Conservation (phyloP, 2,329 filamentous ascomycete species). For the Aspergillus puulaauensis region DNA sequence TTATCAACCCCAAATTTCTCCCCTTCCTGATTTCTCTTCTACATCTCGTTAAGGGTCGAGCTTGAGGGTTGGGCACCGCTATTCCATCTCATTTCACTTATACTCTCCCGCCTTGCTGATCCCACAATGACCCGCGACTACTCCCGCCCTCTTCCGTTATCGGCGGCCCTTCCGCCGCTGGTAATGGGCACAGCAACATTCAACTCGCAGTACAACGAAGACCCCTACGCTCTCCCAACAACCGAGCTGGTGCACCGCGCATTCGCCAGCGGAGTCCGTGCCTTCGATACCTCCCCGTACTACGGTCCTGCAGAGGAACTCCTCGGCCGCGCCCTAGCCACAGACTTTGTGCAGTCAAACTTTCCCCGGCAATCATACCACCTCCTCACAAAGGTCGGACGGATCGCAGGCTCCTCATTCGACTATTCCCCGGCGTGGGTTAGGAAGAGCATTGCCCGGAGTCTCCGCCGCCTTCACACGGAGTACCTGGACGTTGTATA, state of each 20-base stretch:
- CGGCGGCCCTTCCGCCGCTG: constrained; percentile 44
- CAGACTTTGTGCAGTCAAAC: constrained; percentile 38
- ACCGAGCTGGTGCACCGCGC: constrained; percentile 49
- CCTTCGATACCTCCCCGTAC: constrained; percentile 57
- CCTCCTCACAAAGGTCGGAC: constrained; percentile 64
- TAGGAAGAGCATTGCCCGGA: constrained; percentile 54
- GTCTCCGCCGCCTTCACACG: constrained; percentile 58
- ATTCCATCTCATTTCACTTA: background rate
- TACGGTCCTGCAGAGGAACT: constrained; percentile 55
- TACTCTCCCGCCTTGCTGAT: background rate
- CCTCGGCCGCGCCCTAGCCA: constrained; percentile 47
- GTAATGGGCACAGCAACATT: constrained; percentile 52
- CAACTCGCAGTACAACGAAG: constrained; percentile 50
- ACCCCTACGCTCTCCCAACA: constrained; percentile 51
- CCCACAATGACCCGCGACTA: constrained; percentile 25
- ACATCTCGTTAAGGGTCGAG: background rate
- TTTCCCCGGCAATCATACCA: constrained; percentile 61
- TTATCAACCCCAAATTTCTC: constrained; percentile 6
- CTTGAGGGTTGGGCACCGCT: background rate
- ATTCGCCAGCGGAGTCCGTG: constrained; percentile 48
- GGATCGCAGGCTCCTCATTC: constrained; percentile 55
- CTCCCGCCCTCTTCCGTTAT: constrained; percentile 35
- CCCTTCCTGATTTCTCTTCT: background rate
- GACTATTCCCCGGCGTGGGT: constrained; percentile 64
- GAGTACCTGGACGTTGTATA: constrained; percentile 67